Conservation (phyloP, 768 basidiomycete species). For the Serendipita sp. region DNA sequence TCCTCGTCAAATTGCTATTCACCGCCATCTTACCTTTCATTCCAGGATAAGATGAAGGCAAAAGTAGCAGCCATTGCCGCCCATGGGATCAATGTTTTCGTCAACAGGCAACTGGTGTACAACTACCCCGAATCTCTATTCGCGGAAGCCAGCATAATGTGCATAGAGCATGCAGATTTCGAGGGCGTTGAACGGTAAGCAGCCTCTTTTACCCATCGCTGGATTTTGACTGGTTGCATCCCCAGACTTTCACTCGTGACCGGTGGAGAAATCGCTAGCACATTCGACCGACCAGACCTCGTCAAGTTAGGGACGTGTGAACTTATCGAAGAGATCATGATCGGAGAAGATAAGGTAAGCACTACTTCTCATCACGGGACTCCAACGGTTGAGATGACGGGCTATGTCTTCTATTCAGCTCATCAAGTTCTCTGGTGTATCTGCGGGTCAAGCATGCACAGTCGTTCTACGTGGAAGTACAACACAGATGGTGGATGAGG, state of each 20-base stretch:
- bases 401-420: slow-evolving; percentile 39
- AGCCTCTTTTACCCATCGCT: not conserved
- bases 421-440: slow-evolving; percentile 98
- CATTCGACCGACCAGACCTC: slow-evolving; percentile 83
- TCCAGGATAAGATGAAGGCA: slow-evolving; percentile 97
- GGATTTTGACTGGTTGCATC: not conserved
- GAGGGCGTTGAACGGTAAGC: slow-evolving; percentile 82
- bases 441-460: slow-evolving; percentile 94
- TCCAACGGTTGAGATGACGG: slow-evolving; percentile 3
- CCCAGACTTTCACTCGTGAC: slow-evolving; percentile 68
- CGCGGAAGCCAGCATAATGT: slow-evolving; percentile 89
- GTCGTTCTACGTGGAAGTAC: slow-evolving; percentile 96
- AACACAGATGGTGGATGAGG: slow-evolving; percentile 98
- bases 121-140: slow-evolving; percentile 96
- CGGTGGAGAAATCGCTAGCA: slow-evolving; percentile 92
- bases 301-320: slow-evolving; percentile 90
- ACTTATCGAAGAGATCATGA: slow-evolving; percentile 96
- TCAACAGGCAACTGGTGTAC: slow-evolving; percentile 97
- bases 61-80: slow-evolving; percentile 90
- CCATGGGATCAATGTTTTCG: slow-evolving; percentile 93
- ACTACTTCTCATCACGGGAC: not conserved
- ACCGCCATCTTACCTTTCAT: not conserved
- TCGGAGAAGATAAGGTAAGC: slow-evolving; percentile 92
- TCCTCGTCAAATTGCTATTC: not conserved
- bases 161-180: slow-evolving; percentile 97